Evolutionary conservation across 139 green algal species (phyloP).

Genomic region (Micractinium sp.): DNA sequence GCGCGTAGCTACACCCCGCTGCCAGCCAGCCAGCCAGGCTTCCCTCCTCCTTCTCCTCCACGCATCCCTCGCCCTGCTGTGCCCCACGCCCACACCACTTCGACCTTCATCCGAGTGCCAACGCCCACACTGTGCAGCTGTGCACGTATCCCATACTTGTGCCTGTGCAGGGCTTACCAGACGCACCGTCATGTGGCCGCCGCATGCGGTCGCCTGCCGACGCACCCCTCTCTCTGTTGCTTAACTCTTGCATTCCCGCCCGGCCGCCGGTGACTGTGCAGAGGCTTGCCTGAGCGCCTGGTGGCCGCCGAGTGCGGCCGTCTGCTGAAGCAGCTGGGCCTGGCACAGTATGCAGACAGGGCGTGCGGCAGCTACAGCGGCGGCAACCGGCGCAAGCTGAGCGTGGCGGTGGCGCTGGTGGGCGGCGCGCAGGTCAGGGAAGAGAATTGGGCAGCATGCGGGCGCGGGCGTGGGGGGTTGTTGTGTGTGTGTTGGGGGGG

Average conservation of each 20-base stretch:
- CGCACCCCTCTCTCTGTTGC: not conserved
- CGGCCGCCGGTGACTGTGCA: not conserved
- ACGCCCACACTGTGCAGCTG: no score
- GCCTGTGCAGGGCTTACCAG: no score
- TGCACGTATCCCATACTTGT: no score
- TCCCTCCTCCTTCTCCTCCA: no score
- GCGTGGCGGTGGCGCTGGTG: slow-evolving; percentile 77
- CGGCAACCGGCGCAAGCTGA: slow-evolving; percentile 83
- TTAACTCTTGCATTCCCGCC: not conserved
- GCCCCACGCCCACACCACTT: no score
- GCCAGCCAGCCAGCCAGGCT: not conserved
- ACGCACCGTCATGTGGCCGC: no score
- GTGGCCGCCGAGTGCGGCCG: slow-evolving; percentile 33
- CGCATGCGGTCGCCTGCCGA: not conserved
- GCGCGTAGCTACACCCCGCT: not conserved
- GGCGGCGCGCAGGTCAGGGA: slow-evolving; percentile 47
- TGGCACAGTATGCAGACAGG: slow-evolving; percentile 52
- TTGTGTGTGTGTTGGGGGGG: not conserved
- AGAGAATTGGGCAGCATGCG: no score
- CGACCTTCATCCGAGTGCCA: no score
- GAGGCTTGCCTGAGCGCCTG: slow-evolving; percentile 47
- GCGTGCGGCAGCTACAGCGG: slow-evolving; percentile 64
- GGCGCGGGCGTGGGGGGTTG: not conserved
- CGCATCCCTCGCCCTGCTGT: no score
- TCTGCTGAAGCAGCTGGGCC: slow-evolving; percentile 64